Percentiles rank a stretch among this genome's conserved stretches.
Evolutionary conservation across 2,329 filamentous ascomycete species (phyloP).

Genomic region (Verticillium albo-atrum): DNA sequence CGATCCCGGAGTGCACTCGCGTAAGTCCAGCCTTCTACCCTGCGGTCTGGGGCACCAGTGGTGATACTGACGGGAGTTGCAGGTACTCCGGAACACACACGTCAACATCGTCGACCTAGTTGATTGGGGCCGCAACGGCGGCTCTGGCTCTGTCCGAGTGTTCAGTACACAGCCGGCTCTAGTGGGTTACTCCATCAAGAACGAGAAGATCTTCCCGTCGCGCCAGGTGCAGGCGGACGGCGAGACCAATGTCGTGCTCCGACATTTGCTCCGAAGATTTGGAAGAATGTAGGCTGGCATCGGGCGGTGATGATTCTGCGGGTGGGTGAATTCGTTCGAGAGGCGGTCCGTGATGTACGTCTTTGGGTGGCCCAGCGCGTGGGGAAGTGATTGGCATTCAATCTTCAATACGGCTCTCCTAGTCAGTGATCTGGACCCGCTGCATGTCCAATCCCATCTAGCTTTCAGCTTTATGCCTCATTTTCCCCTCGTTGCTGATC

Average conservation of each 20-base stretch:
- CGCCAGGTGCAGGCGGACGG: neutral
- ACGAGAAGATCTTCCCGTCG: neutral
- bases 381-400: neutral
- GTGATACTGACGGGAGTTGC: neutral
- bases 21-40: neutral
- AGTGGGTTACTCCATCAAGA: neutral
- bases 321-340: neutral
- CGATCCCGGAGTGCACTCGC: neutral
- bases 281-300: neutral
- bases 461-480: no score
- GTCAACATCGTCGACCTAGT: slow-evolving; percentile 7
- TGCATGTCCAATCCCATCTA: neutral
- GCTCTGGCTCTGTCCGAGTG: neutral
- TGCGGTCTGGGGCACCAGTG: neutral
- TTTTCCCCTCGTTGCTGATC: no score
- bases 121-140: slow-evolving; percentile 10
- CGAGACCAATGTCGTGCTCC: neutral
- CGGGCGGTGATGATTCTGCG: neutral
- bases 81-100: slow-evolving; percentile 3
- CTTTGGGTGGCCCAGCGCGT: neutral
- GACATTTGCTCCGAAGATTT: neutral
- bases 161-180: neutral
- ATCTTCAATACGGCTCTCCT: neutral
- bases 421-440: neutral
- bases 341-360: neutral